These are phyloP conservation scores for Acanthamoeba lenticulata DNA, from an alignment of 208 protist genomes.

Conservation along the genomic window DNA sequence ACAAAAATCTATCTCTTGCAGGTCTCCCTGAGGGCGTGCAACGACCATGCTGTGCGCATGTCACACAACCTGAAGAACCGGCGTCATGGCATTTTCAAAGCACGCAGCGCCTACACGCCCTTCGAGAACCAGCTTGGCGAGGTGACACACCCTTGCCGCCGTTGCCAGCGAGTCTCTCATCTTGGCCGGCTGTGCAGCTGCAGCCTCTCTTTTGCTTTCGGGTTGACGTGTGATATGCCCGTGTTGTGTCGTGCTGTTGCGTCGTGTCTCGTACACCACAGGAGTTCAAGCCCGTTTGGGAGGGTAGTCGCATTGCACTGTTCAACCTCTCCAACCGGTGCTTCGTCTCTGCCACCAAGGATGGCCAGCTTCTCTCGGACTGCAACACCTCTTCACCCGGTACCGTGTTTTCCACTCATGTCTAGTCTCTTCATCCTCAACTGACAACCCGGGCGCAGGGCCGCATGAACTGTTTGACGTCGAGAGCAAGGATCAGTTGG, in stretches of 20 bases:
- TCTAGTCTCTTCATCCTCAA: not conserved
- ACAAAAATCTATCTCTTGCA: not conserved
- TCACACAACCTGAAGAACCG: conserved; percentile 48
- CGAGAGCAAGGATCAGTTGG: conserved; percentile 10
- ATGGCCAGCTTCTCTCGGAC: conserved; percentile 3
- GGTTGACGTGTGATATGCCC: too few relatives aligned
- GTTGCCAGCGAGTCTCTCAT: too few relatives aligned
- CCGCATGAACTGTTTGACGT: conserved; percentile 47
- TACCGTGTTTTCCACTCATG: not conserved
- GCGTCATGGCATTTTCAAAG: conserved; percentile 28
- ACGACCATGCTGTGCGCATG: conserved; percentile 34
- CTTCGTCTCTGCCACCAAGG: conserved; percentile 16
- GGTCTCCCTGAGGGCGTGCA: not conserved
- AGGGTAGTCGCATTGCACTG: not conserved
- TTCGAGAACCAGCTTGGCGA: conserved; percentile 11
- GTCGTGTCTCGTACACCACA: not conserved
- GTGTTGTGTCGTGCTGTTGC: too few relatives aligned
- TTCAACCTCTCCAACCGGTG: conserved; percentile 20
- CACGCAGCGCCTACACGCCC: not conserved
- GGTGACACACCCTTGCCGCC: not conserved
- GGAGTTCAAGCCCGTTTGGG: conserved; percentile 39
- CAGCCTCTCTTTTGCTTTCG: not conserved
- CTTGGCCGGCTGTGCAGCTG: not conserved
- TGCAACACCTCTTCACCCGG: conserved; percentile 23
- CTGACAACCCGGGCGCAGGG: not conserved